Base-by-base conservation (phyloP, 345 rosid genomes). In the Gossypium thurberi region DNA sequence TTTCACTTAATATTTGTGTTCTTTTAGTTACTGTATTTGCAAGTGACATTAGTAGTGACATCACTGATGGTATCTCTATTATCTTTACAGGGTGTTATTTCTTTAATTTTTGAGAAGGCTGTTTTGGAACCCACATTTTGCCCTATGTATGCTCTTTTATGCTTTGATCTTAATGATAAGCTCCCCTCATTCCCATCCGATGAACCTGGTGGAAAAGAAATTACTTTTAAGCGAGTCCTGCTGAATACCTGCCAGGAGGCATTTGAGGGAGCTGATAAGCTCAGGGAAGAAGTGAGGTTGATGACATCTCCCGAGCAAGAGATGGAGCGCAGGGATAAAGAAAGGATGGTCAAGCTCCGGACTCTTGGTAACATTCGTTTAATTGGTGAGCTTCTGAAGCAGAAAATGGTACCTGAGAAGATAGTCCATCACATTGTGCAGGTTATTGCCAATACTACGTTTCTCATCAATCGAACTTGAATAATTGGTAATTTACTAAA, bases 381-480 rank as follows among this genome's bases (percentile, higher is more conserved):
- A 65, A 92, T 95, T 84, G 99, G 98, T 64, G 98, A 95, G 82
- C 94, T 95, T 80, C 80, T 92, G 82, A 92, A 95, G 87, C 96
- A 95, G 84, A 89, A 82, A 82, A 92, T 95, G 96, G 98, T 95
- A 15, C 86, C 99, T 18, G 97, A 92, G 84, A 92, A 57, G 90
- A 85, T 95, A 66, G 98, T 90, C 60, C 98, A 92, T 83, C 94
- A 95, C 80, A 92, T 95, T 43, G 96, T 88, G 65, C 90, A 84
- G 88, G 99, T 95, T 67, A 43, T 21, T 23, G 40, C 61, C 58
- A 15, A 51, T 66, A 37, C 48, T 78, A 68, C 10, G 17, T 75
- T 44, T 42, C 58, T 74, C 60, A 33, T 64, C 14, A 53, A 21
- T 65, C 2, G 3, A 67, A 17, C 21, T 20, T 21, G 46, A 55